Base-by-base conservation (phyloP, 2,329 filamentous ascomycete genomes). In the Neoscytalidium dimidiatum region DNA sequence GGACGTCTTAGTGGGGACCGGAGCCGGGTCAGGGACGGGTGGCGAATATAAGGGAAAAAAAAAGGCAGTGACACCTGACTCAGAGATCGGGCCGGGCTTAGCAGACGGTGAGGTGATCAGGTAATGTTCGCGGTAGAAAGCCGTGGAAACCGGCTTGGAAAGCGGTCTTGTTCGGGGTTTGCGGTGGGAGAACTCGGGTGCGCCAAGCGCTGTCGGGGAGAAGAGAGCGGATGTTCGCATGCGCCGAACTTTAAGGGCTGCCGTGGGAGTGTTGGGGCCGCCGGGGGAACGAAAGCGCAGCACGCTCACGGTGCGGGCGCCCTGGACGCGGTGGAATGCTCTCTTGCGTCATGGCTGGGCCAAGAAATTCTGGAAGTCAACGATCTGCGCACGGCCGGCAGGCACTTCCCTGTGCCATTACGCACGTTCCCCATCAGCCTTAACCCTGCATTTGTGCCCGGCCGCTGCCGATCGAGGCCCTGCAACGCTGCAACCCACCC, bases 21-120 rank as follows among this genome's bases (percentile, higher is more conserved):
- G 21, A 19, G 29, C 46, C 38, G 43, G 64, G 52, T 66, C 64
- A 66, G 64, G 64, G 64, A 66, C 57, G 57, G 64, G 64, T 66
- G 64, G 64, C 64, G 57, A 66, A 62, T 62, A 56, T 61, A 65
- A 60, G 46, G 43, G 26, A 64, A 64, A 63, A 19, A 64, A 64
- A 63, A 58, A 38, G 52, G 41, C 57, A 43, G 53, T 14, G 26
- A 9, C 62, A 64, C 53, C 63, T 61, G 63, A 65, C 53, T 65
- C 63, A 51, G 53, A 48, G 53, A 48, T 56, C 38, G 62, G 62
- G 41, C 62, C 49, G 62, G 52, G 62, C 33, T 44, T 64, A 44
- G 61, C 41, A 57, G 28, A 33, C 19, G 31, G 29, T 51, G 31
- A 41, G 63, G 44, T 61, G 63, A 61, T 65, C 63, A 61, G 26